phyloP scores from a whole-genome alignment of 345 rosid species.

The Eutrema yunnanense region DNA sequence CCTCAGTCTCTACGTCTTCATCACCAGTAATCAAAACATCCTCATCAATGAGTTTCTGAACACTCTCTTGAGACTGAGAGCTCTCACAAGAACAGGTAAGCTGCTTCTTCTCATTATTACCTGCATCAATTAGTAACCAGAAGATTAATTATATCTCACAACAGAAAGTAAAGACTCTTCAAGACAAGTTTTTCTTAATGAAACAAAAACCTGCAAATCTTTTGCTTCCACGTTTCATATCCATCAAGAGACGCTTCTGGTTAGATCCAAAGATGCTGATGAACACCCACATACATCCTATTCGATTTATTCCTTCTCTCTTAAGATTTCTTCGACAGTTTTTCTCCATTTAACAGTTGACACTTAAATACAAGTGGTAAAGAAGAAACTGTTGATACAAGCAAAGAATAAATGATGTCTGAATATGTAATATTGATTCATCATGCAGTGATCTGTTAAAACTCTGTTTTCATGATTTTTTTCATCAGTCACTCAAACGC shows the following conservation, averaged over 20 bases:
- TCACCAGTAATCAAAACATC: conserved; percentile 32
- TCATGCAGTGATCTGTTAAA: conserved; percentile 29
- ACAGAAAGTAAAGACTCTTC: background rate
- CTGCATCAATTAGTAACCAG: background rate
- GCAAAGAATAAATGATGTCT: conserved; percentile 26
- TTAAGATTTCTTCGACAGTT: conserved; percentile 1
- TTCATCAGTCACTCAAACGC: conserved; percentile 8
- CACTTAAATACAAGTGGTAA: conserved; percentile 9
- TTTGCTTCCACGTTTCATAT: conserved; percentile 17
- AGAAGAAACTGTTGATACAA: conserved; percentile 29
- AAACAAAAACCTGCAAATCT: conserved; percentile 14
- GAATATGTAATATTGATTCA: conserved; percentile 2
- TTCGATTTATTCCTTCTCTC: conserved; percentile 19
- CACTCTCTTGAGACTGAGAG: conserved; percentile 33
- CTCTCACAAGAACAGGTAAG: conserved; percentile 22
- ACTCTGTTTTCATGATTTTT: conserved; percentile 17
- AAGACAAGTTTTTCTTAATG: background rate
- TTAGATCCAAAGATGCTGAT: conserved; percentile 30
- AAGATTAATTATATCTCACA: background rate
- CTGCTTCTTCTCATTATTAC: conserved; percentile 4
- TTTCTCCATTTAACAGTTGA: conserved; percentile 23
- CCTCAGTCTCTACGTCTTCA: conserved; percentile 28
- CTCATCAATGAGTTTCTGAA: conserved; percentile 73
- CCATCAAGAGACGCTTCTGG: conserved; percentile 23
- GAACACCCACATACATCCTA: conserved; percentile 29